Conservation (phyloP, 345 rosid species). For the Erysimum cheiranthoides region DNA sequence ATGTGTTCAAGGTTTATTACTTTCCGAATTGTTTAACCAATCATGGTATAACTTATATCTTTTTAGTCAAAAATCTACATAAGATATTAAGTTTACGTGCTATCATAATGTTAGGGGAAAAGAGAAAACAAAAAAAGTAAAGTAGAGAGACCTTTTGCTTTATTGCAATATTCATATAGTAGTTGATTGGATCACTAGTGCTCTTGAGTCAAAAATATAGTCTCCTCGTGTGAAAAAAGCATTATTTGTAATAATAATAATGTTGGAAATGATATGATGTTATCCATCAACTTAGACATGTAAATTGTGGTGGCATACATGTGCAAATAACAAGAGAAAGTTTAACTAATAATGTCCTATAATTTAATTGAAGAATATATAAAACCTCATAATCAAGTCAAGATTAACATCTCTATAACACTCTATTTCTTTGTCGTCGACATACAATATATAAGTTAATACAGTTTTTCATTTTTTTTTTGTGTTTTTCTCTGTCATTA, state of each 20-base stretch:
- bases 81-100: conserved; percentile 4
- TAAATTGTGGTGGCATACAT: conserved; percentile 32
- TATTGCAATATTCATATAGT: conserved; percentile 3
- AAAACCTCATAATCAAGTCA: neutral
- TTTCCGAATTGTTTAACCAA: neutral
- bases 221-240: conserved; percentile 30
- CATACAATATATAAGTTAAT: no score
- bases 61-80: conserved; percentile 3
- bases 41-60: neutral
- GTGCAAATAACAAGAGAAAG: conserved; percentile 10
- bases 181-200: neutral
- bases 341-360: neutral
- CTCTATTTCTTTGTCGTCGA: no score
- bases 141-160: conserved; percentile 34
- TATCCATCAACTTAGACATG: conserved; percentile 1
- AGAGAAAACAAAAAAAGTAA: neutral
- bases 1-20: neutral
- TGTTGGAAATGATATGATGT: conserved; percentile 35
- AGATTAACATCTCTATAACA: neutral
- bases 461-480: no score
- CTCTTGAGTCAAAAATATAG: conserved; percentile 28
- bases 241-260: conserved; percentile 18
- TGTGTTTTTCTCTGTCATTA: no score
- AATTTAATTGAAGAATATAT: neutral
- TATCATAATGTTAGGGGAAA: conserved; percentile 21